Evolutionary conservation across 2,329 filamentous ascomycete genomes (phyloP).

Genomic region (Monosporascus sp.): DNA sequence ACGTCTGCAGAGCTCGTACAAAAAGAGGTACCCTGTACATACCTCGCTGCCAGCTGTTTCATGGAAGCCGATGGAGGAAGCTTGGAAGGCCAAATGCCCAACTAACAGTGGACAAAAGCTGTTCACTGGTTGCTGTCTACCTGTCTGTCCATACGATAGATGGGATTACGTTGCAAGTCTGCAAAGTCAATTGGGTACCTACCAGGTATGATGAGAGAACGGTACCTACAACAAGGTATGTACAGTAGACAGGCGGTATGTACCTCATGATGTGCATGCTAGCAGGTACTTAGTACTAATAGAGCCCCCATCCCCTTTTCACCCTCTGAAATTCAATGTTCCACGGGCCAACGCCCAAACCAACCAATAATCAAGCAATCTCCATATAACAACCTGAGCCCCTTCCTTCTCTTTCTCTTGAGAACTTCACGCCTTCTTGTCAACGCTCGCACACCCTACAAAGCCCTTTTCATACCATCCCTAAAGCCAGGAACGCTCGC

Average conservation of each 20-base stretch:
- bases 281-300: too few relatives aligned
- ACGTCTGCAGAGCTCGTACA: too few relatives aligned
- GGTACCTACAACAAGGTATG: too few relatives aligned
- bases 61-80: neutral
- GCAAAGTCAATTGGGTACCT: too few relatives aligned
- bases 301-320: too few relatives aligned
- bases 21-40: neutral
- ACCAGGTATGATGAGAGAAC: too few relatives aligned
- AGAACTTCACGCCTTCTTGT: neutral
- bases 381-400: neutral
- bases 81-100: neutral
- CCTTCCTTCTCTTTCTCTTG: neutral
- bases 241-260: too few relatives aligned
- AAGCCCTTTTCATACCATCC: constrained; percentile 18
- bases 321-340: too few relatives aligned
- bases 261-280: too few relatives aligned
- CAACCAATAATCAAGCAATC: neutral
- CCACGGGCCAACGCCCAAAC: too few relatives aligned
- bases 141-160: too few relatives aligned
- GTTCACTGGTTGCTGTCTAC: neutral
- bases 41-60: neutral
- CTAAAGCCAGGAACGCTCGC: constrained; percentile 7
- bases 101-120: neutral
- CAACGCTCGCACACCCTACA: constrained; percentile 16
- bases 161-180: too few relatives aligned